These are phyloP conservation scores for Daldinia vernicosa DNA, from an alignment of 495 filamentous ascomycete species.

Conservation along the genomic window DNA sequence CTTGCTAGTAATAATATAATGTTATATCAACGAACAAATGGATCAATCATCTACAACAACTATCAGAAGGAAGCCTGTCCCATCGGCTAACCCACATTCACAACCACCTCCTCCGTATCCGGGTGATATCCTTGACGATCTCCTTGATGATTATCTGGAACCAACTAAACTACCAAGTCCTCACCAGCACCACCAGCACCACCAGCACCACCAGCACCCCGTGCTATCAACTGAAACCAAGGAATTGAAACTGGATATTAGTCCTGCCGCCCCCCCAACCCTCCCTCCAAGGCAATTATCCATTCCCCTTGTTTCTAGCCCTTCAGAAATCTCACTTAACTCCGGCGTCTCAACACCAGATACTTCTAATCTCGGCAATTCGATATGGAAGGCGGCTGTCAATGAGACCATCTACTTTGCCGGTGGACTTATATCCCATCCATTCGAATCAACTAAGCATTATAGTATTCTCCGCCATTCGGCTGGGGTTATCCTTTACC, in stretches of 20 bases:
- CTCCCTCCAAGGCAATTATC: slow-evolving; percentile 20
- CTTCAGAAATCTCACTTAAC: slow-evolving; percentile 37
- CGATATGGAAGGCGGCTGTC: slow-evolving; percentile 57
- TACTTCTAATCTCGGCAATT: slow-evolving; percentile 17
- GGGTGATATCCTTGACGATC: slow-evolving; percentile 33
- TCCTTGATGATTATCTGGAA: slow-evolving; percentile 44
- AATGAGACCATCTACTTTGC: slow-evolving; percentile 69
- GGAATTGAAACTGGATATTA: slow-evolving; percentile 19
- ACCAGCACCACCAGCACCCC: slow-evolving; percentile 11
- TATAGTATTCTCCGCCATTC: slow-evolving; percentile 74
- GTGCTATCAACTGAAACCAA: slow-evolving; percentile 10
- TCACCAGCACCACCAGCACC: slow-evolving; percentile 13
- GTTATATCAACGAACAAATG: slow-evolving; percentile 18
- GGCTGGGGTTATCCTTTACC: slow-evolving; percentile 68
- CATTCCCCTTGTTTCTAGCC: slow-evolving; percentile 30
- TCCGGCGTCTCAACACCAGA: slow-evolving; percentile 17
- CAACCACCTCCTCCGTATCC: background rate
- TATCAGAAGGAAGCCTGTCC: slow-evolving; percentile 34
- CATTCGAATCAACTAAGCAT: slow-evolving; percentile 71
- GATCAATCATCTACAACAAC: slow-evolving; percentile 9
- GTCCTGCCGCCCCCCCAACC: slow-evolving; percentile 4
- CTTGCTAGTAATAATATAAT: slow-evolving; percentile 1
- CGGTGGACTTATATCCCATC: slow-evolving; percentile 68
- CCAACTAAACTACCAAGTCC: slow-evolving; percentile 24
- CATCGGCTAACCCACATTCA: background rate